Evolutionary conservation across 345 rosid species (phyloP).

Genomic region (Gossypium longicalyx): DNA sequence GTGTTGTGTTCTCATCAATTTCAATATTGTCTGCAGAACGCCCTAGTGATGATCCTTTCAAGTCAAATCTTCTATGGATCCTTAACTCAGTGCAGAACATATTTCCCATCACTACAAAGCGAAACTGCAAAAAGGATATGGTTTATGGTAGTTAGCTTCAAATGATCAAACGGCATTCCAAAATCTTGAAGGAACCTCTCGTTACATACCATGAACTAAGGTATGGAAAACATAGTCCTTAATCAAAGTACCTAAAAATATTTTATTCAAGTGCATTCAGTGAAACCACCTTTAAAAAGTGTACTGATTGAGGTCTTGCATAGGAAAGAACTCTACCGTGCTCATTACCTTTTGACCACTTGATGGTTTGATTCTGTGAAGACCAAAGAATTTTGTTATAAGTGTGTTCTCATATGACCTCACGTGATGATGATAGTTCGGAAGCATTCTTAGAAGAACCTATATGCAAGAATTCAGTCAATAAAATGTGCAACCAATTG

Average conservation of each 20-base stretch:
- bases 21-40: conserved; percentile 90
- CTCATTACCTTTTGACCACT: conserved; percentile 89
- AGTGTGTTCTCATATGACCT: conserved; percentile 87
- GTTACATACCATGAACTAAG: background rate
- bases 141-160: conserved; percentile 27
- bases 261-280: background rate
- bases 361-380: conserved; percentile 96
- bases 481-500: conserved; percentile 12
- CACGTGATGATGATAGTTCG: conserved; percentile 92
- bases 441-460: conserved; percentile 97
- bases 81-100: conserved; percentile 98
- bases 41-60: conserved; percentile 92
- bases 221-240: conserved; percentile 9
- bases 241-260: background rate
- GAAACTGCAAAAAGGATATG: conserved; percentile 58
- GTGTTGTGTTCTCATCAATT: conserved; percentile 91
- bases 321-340: background rate
- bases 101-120: conserved; percentile 98
- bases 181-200: conserved; percentile 13
- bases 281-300: background rate
- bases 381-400: conserved; percentile 95
- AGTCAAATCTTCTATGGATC: conserved; percentile 92
- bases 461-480: conserved; percentile 33
- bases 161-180: background rate
- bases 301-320: conserved; percentile 1